Evolutionary conservation across 768 basidiomycete genomes (phyloP), one percentile per base, ranked within the genome.

Genomic region (Leccinum disarticulatum): DNA sequence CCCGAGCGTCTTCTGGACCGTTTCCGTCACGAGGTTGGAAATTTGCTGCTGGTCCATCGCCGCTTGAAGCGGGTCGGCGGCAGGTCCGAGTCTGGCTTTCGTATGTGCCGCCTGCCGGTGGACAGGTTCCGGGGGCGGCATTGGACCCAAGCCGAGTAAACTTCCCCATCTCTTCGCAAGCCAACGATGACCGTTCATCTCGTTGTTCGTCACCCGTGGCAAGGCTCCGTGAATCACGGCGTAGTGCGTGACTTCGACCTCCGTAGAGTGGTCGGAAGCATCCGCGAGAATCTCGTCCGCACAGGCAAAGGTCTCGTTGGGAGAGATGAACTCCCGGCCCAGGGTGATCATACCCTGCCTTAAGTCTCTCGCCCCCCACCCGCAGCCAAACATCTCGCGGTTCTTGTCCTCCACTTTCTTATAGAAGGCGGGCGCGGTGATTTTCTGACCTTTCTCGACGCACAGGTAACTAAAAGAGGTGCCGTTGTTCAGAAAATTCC

Each of bases 271-370:
- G 19, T 55, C 54, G 4, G 58, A 48, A 3, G 48, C 48, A 13
- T 49, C 48, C 7, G 58, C 36, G 19, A 59, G 54, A 6, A 17
- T 27, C 0, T 59, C 58, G 27, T 59, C 58, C 0, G 36, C 30
- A 11, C 54, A 51, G 5, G 22, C 10, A 13, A 59, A 59, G 15
- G 48, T 33, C 5, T 59, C 19, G 8, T 55, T 9, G 0, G 58
- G 54, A 5, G 58, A 50, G 30, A 59, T 59, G 7, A 59, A 59
- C 11, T 59, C 36, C 6, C 15, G 54, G 1, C 15, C 58, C 4
- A 59, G 19, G 2, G 58, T 55, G 10, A 59, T 51, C 58, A 59
- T 59, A 7, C 58, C 58, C 33, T 59, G 58, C 2, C 48, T 54
- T 5, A 59, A 59, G 6, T 59, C 54, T 6, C 58, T 59, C 3